Percentiles rank a stretch among this genome's conserved stretches.
These are phyloP conservation scores for Rhodotorula sp. DNA, from an alignment of 1,284 basidiomycete species.

Conservation along the genomic window DNA sequence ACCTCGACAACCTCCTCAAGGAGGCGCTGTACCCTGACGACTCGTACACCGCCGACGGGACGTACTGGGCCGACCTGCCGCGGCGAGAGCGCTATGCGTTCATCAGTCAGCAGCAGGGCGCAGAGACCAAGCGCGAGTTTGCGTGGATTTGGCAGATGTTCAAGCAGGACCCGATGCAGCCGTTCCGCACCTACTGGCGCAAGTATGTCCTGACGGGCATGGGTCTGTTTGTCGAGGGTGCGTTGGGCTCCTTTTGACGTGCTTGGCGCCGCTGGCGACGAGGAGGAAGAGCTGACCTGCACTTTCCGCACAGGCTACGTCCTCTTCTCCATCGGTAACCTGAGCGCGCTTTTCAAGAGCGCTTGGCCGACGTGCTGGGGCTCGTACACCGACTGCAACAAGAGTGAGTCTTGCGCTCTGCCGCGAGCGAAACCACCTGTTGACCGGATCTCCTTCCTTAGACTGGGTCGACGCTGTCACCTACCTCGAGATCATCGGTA, in stretches of 20 bases:
- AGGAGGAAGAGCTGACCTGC: not conserved
- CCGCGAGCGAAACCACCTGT: no score
- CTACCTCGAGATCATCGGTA: conserved; percentile 57
- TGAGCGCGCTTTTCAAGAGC: conserved; percentile 54
- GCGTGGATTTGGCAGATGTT: conserved; percentile 55
- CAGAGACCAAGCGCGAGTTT: conserved; percentile 55
- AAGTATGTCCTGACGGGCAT: conserved; percentile 59
- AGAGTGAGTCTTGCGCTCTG: conserved; percentile 44
- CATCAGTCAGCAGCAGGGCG: conserved; percentile 54
- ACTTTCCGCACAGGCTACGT: conserved; percentile 50
- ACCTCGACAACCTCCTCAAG: conserved; percentile 21
- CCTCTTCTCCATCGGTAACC: conserved; percentile 60
- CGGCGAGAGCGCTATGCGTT: conserved; percentile 48
- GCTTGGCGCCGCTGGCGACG: no score
- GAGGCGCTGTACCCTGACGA: conserved; percentile 43
- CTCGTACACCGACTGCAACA: conserved; percentile 53
- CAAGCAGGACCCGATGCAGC: conserved; percentile 56
- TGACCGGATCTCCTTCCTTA: not conserved
- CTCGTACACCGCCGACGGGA: conserved; percentile 39
- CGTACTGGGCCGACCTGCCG: conserved; percentile 53
- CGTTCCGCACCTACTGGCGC: conserved; percentile 54
- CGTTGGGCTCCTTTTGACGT: not conserved
- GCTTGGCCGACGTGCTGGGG: conserved; percentile 59
- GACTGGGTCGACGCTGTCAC: conserved; percentile 41
- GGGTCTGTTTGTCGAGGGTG: conserved; percentile 29